Percentiles rank a stretch among this genome's conserved stretches.
phyloP scores from a whole-genome alignment of 495 filamentous ascomycete genomes.

The Friedmanniomyces simplex region DNA sequence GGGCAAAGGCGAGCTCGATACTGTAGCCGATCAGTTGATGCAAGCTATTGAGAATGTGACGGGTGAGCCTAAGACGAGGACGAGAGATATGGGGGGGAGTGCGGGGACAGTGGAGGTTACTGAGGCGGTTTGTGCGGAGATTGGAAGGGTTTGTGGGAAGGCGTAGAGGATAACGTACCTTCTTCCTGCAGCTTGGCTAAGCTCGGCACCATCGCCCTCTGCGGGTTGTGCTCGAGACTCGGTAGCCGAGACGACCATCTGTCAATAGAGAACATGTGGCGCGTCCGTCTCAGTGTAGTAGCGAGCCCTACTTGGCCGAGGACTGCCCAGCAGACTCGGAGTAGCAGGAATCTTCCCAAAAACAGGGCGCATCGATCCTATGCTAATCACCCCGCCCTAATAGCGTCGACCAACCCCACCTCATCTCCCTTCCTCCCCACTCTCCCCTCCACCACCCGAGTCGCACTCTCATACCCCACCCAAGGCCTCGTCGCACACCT shows the following conservation, averaged over 20 bases:
- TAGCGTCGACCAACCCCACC: slow-evolving; percentile 2
- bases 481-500: slow-evolving; percentile 12
- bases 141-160: slow-evolving; percentile 10
- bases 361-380: background rate
- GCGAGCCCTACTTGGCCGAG: background rate
- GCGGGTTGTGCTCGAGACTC: background rate
- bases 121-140: slow-evolving; percentile 47
- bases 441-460: slow-evolving; percentile 7
- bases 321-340: background rate
- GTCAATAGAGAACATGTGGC: background rate
- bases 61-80: slow-evolving; percentile 43
- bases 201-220: background rate
- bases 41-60: slow-evolving; percentile 50
- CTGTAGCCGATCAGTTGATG: slow-evolving; percentile 46
- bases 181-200: too few species aligned
- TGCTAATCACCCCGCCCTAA: background rate
- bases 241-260: background rate
- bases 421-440: background rate
- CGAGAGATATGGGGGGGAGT: slow-evolving; percentile 49
- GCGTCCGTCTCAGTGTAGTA: background rate
- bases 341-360: background rate
- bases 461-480: slow-evolving; percentile 14
- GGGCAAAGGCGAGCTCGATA: slow-evolving; percentile 37
- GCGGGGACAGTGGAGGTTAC: slow-evolving; percentile 50
- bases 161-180: background rate